Evolutionary conservation across 768 basidiomycete genomes (phyloP).

Genomic region (Rhizopogon vulgaris): DNA sequence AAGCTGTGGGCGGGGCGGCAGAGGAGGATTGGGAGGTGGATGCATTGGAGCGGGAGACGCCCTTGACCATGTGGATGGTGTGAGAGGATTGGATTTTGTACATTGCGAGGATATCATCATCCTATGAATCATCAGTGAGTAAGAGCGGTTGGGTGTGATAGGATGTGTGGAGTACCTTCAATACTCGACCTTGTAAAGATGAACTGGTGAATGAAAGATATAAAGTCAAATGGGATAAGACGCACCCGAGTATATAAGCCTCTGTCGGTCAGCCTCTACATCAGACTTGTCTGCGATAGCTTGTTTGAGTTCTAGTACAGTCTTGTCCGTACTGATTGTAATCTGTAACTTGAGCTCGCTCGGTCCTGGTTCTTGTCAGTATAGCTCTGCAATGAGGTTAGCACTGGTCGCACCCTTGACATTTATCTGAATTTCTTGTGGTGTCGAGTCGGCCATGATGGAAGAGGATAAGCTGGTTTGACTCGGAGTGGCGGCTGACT

Average conservation of each 20-base stretch:
- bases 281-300: slow-evolving; percentile 82
- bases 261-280: slow-evolving; percentile 80
- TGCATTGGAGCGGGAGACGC: slow-evolving; percentile 45
- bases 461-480: slow-evolving; percentile 7
- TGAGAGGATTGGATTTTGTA: slow-evolving; percentile 91
- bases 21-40: slow-evolving; percentile 35
- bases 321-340: slow-evolving; percentile 73
- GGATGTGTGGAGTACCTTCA: slow-evolving; percentile 44
- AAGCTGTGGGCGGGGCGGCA: slow-evolving; percentile 42
- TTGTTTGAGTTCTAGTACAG: slow-evolving; percentile 86
- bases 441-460: slow-evolving; percentile 44
- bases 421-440: slow-evolving; percentile 56
- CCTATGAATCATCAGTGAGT: slow-evolving; percentile 36
- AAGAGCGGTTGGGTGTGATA: background rate
- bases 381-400: background rate
- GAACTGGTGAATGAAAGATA: background rate
- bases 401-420: slow-evolving; percentile 49
- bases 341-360: slow-evolving; percentile 92
- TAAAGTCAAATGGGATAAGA: slow-evolving; percentile 1
- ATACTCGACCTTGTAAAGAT: slow-evolving; percentile 49
- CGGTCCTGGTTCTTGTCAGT: slow-evolving; percentile 46
- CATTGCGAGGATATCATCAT: slow-evolving; percentile 71
- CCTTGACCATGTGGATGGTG: slow-evolving; percentile 93
- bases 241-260: slow-evolving; percentile 89
- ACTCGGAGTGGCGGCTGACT: slow-evolving; percentile 1